Evolutionary conservation across 31 red algal genomes (phyloP).

Genomic region (Porphyra umbilicalis): DNA sequence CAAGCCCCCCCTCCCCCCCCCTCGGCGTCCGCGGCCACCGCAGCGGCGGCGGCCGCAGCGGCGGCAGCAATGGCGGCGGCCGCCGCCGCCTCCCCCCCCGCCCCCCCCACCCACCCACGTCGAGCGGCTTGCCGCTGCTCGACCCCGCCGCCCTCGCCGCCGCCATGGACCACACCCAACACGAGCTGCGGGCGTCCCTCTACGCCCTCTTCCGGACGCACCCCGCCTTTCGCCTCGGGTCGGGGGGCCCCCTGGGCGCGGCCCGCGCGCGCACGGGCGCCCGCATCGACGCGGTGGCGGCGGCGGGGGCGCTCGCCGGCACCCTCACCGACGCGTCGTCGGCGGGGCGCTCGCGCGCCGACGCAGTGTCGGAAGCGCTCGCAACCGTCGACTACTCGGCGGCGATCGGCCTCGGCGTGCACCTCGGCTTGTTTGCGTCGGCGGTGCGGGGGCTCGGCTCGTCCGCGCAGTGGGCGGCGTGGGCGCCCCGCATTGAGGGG

Average conservation of each 20-base stretch:
- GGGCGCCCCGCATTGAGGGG: conserved; percentile 18
- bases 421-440: conserved; percentile 34
- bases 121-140: not conserved
- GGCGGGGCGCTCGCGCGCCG: conserved; percentile 7
- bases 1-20: no score
- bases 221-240: conserved; percentile 26
- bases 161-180: not conserved
- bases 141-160: not conserved
- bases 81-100: no score
- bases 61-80: no score
- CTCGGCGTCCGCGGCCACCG: no score
- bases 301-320: conserved; percentile 13
- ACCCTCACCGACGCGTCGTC: conserved; percentile 3
- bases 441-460: conserved; percentile 21
- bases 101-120: no score
- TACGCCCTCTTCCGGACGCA: conserved; percentile 12
- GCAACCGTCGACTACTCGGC: conserved; percentile 10
- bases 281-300: conserved; percentile 20
- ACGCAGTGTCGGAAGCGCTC: conserved; percentile 21
- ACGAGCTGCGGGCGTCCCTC: not conserved
- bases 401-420: conserved; percentile 25
- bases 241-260: conserved; percentile 26
- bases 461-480: conserved; percentile 5
- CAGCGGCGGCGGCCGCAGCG: no score
- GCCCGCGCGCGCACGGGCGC: conserved; percentile 28